Evolutionary conservation across 2,329 filamentous ascomycete species (phyloP).

Genomic region (Arthrobotrys musiformis): DNA sequence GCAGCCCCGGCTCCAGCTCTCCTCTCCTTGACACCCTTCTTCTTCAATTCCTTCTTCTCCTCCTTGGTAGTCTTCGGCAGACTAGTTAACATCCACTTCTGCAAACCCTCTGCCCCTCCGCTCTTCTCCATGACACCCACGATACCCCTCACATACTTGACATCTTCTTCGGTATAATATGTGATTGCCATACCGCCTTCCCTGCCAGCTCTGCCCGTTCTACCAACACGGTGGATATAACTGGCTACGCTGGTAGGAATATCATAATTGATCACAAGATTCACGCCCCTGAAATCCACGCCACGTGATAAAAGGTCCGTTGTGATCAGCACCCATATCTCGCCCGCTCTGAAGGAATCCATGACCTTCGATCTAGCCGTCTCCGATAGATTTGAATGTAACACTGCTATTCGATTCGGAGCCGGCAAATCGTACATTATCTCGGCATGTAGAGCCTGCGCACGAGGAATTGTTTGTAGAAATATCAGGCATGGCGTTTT

Average conservation of each 20-base stretch:
- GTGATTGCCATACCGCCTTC: constrained; percentile 91
- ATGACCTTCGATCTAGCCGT: constrained; percentile 81
- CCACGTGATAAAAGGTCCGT: constrained; percentile 92
- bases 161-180: constrained; percentile 94
- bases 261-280: constrained; percentile 97
- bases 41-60: constrained; percentile 82
- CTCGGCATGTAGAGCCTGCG: constrained; percentile 86
- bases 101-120: constrained; percentile 68
- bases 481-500: constrained; percentile 94
- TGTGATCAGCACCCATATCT: constrained; percentile 96
- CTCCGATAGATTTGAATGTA: constrained; percentile 87
- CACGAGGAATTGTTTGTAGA: constrained; percentile 92
- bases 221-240: constrained; percentile 92
- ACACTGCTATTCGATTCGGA: constrained; percentile 82
- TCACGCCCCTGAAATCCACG: constrained; percentile 93
- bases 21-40: constrained; percentile 62
- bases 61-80: constrained; percentile 85
- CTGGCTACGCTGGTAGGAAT: constrained; percentile 88
- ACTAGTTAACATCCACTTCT: constrained; percentile 88
- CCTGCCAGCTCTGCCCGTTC: constrained; percentile 87
- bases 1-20: constrained; percentile 37
- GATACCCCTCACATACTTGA: constrained; percentile 87
- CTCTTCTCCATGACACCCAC: constrained; percentile 93
- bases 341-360: constrained; percentile 86
- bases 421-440: constrained; percentile 93